These are phyloP conservation scores for Helicocarpus griseus DNA, from an alignment of 2,329 filamentous ascomycete species.

Conservation along the genomic window DNA sequence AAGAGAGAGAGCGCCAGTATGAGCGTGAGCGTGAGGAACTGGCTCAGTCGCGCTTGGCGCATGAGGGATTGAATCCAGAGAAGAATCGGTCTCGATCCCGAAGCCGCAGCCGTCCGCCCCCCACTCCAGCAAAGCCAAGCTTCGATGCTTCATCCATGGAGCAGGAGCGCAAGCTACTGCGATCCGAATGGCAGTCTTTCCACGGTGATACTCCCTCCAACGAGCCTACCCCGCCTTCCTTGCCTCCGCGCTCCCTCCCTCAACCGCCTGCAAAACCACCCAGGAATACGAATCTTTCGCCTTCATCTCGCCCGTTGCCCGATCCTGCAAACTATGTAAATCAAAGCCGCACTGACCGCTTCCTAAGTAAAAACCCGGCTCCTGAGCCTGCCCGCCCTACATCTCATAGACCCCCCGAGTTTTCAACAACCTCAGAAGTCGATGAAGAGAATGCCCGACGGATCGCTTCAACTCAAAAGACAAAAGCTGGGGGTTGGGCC, in stretches of 20 bases:
- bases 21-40: slow-evolving; percentile 50
- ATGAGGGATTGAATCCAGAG: slow-evolving; percentile 2
- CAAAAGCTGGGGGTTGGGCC: slow-evolving; percentile 51
- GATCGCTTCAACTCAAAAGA: slow-evolving; percentile 45
- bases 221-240: slow-evolving; percentile 12
- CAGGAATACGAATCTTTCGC: slow-evolving; percentile 6
- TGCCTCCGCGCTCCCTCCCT: slow-evolving; percentile 16
- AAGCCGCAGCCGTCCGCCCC: slow-evolving; percentile 23
- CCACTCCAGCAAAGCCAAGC: slow-evolving; percentile 33
- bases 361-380: slow-evolving; percentile 45
- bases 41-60: slow-evolving; percentile 16
- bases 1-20: slow-evolving; percentile 57
- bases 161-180: slow-evolving; percentile 51
- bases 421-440: slow-evolving; percentile 45
- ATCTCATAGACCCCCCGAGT: slow-evolving; percentile 36
- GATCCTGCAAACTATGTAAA: slow-evolving; percentile 33
- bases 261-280: slow-evolving; percentile 16
- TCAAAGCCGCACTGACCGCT: slow-evolving; percentile 44
- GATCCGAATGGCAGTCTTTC: slow-evolving; percentile 44
- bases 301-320: slow-evolving; percentile 36
- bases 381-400: slow-evolving; percentile 32
- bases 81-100: slow-evolving; percentile 9
- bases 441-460: slow-evolving; percentile 48
- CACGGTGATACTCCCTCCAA: slow-evolving; percentile 19
- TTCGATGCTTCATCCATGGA: slow-evolving; percentile 49